Base-by-base conservation (phyloP, 305 asterid species). In the Fraxinus greggii region DNA sequence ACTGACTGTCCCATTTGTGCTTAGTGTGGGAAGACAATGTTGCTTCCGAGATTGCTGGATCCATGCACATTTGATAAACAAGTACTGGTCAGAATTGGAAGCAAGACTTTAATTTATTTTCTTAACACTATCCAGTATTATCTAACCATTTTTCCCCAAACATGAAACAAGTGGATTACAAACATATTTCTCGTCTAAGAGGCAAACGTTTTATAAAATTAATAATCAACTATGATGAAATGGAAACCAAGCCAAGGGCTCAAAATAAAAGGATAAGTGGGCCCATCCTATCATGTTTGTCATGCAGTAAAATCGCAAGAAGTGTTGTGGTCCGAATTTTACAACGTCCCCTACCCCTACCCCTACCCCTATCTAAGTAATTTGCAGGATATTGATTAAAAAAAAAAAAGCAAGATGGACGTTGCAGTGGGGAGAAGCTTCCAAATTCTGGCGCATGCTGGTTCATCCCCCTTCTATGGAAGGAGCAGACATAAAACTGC, bases 401-500 rank as follows among this genome's bases (percentile, higher is more conserved):
- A 67, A 72, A 80, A 24, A 23, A 23, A 36, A 83, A 72, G 45
- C 63, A 80, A 72, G 21, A 94, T 92, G 98, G 90, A 85, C 36
- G 79, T 85, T 80, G 88, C 93, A 76, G 80, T 84, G 69, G 89
- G 89, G 63, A 83, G 89, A 86, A 72, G 90, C 82, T 86, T 85
- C 80, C 95, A 88, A 70, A 78, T 88, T 83, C 80, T 88, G 85
- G 89, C 92, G 36, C 84, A 83, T 81, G 40, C 82, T 8, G 48
- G 81, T 69, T 88, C 89, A 51, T 85, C 91, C 72, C 83, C 85
- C 35, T 80, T 85, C 87, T 86, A 80, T 36, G 85, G 88, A 54
- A 94, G 82, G 74, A 73, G 76, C 86, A 77, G 61, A 74, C 65
- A 56, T 48, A 86, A 72, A 82, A 65, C 90, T 10, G 73, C 86